Evolutionary conservation across 2,329 filamentous ascomycete species (phyloP), one percentile per base, ranked within the genome.

Genomic region (Talaromyces sp.): DNA sequence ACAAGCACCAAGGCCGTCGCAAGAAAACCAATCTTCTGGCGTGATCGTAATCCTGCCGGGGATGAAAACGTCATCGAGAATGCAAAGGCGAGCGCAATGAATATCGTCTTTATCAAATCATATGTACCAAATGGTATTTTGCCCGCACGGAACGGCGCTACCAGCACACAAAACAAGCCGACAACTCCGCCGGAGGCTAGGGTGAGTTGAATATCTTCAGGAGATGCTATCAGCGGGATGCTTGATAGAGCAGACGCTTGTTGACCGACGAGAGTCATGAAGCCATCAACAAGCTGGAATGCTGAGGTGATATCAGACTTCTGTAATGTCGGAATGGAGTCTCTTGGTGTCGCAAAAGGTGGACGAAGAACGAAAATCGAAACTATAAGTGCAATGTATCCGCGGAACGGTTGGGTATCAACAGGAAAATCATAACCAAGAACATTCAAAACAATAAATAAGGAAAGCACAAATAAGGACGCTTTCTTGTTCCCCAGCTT

Each of bases 331-430:
- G 60, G 77, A 76, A 63, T 37, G 22, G 16, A 58, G 24, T 64
- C 59, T 63, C 47, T 56, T 43, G 62, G 41, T 22, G 62, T 45
- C 9, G 70, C 66, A 41, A 85, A 78, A 35, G 83, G 82, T 16
- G 81, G 82, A n/a, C 81, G 81, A n/a, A 84, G 68, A 10, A 80
- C 71, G 41, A 84, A 76, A 5, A 83, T 70, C 0, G 83, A 83
- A 14, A 75, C 66, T 41, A 78, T 67, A 61, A 86, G 72, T 22
- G 82, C 78, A 31, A 80, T 52, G 66, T 85, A 83, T 33, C 84
- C 83, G 43, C 81, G 66, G 11, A 81, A 33, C 1, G 80, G 75
- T 35, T 76, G 77, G 24, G 76, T 71, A 63, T 77, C 73, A 71
- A 70, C 74, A 63, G 67, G 68, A 68, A 71, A 64, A 62, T 74